Evolutionary conservation across 768 basidiomycete genomes (phyloP).

Genomic region (Chiua virens): DNA sequence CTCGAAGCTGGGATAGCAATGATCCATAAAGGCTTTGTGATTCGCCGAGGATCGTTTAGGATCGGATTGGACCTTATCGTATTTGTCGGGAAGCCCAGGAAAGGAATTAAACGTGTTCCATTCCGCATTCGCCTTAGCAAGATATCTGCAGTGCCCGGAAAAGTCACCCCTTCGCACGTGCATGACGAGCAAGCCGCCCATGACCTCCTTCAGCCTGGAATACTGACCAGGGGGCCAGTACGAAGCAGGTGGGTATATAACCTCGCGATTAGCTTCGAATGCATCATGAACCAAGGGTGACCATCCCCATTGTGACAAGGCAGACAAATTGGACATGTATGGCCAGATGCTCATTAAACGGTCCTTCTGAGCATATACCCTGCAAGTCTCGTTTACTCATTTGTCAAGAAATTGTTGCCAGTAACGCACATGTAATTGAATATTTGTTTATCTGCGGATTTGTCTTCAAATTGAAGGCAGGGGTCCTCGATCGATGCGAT

Average conservation of each 20-base stretch:
- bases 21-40: constrained; percentile 31
- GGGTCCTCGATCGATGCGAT: constrained; percentile 34
- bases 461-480: constrained; percentile 38
- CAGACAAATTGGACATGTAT: constrained; percentile 31
- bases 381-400: constrained; percentile 8
- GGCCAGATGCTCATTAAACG: constrained; percentile 36
- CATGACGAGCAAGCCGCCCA: constrained; percentile 42
- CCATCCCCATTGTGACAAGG: constrained; percentile 36
- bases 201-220: constrained; percentile 5
- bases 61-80: constrained; percentile 28
- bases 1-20: constrained; percentile 42
- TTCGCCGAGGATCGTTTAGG: constrained; percentile 24
- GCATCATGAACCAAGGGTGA: constrained; percentile 33
- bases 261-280: constrained; percentile 18
- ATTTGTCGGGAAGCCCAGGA: constrained; percentile 39
- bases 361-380: constrained; percentile 29
- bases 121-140: constrained; percentile 33
- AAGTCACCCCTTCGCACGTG: constrained; percentile 55
- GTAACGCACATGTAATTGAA: constrained; percentile 15
- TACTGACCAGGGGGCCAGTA: constrained; percentile 2
- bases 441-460: constrained; percentile 15
- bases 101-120: constrained; percentile 48
- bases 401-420: background rate
- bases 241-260: constrained; percentile 19
- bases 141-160: constrained; percentile 39